These are phyloP conservation scores for Phytophthora nicotianae DNA, from an alignment of 352 stramenopile species.

Conservation along the genomic window DNA sequence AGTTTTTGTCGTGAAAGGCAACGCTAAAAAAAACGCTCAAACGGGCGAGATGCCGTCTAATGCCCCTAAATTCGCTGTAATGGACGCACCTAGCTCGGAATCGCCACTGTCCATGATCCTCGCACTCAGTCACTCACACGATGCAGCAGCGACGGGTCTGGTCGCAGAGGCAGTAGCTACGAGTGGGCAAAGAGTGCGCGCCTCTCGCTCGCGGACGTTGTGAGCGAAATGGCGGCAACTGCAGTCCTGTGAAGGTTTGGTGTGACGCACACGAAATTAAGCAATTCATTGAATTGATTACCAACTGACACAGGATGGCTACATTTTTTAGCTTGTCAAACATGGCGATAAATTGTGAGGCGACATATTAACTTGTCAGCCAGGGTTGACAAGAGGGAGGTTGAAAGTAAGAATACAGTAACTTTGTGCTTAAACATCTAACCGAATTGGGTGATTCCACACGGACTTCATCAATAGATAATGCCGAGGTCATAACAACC, in stretches of 20 bases:
- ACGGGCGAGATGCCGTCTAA: conserved; percentile 7
- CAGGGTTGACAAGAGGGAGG: no score
- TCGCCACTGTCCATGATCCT: conserved; percentile 21
- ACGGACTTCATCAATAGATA: no score
- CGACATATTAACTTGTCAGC: no score
- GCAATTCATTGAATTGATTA: conserved; percentile 69
- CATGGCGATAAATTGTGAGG: not conserved
- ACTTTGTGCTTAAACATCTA: no score
- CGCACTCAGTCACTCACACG: not conserved
- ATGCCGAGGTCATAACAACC: no score
- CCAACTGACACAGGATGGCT: conserved; percentile 12
- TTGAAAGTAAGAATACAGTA: no score
- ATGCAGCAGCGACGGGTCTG: not conserved
- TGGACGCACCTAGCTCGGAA: conserved; percentile 16
- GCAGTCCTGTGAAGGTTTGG: conserved; percentile 19
- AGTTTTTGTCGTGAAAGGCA: not conserved
- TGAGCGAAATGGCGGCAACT: conserved; percentile 32
- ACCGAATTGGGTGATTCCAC: no score
- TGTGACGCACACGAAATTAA: conserved; percentile 32
- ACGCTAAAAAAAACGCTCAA: conserved; percentile 11
- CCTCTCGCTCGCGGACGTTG: conserved; percentile 12
- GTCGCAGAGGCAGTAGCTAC: not conserved
- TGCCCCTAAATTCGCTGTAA: conserved; percentile 1
- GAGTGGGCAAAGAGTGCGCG: conserved; percentile 1
- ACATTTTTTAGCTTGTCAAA: conserved; percentile 6